These are phyloP conservation scores for Rhodotorula paludigena DNA, from an alignment of 768 basidiomycete species.

Conservation along the genomic window DNA sequence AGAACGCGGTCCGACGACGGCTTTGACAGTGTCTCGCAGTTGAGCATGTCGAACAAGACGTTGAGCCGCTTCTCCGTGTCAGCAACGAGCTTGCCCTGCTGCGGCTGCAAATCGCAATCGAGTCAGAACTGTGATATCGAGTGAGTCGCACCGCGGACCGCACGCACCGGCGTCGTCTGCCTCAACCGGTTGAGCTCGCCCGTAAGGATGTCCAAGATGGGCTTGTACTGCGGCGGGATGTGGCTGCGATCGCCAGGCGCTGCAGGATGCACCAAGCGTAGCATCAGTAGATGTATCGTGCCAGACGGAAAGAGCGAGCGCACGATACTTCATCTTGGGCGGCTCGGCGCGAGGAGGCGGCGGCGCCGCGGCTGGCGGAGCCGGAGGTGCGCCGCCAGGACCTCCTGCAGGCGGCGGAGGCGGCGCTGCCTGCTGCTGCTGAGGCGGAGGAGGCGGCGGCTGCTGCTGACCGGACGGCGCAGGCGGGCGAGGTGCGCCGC, in stretches of 20 bases:
- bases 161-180: slow-evolving; percentile 68
- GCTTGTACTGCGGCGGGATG: slow-evolving; percentile 65
- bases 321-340: slow-evolving; percentile 57
- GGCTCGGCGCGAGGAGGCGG: not conserved
- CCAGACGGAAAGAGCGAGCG: slow-evolving; percentile 40
- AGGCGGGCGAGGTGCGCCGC: no score
- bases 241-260: slow-evolving; percentile 88
- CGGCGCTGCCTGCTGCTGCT: slow-evolving; percentile 14
- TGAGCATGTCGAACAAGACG: slow-evolving; percentile 82
- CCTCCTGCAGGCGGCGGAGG: not conserved
- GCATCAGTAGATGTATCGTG: not conserved
- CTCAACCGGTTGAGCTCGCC: slow-evolving; percentile 63
- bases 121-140: not conserved
- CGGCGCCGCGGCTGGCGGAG: slow-evolving; percentile 14
- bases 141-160: not conserved
- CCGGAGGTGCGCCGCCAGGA: not conserved
- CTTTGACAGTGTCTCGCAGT: slow-evolving; percentile 69
- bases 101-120: slow-evolving; percentile 55
- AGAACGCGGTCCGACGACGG: slow-evolving; percentile 66
- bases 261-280: slow-evolving; percentile 44
- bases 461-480: not conserved
- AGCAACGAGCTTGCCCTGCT: slow-evolving; percentile 76
- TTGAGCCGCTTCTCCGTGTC: slow-evolving; percentile 83
- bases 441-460: not conserved
- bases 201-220: slow-evolving; percentile 64